Base-by-base conservation (phyloP, 441 rosid species). In the Daphne laureola region DNA sequence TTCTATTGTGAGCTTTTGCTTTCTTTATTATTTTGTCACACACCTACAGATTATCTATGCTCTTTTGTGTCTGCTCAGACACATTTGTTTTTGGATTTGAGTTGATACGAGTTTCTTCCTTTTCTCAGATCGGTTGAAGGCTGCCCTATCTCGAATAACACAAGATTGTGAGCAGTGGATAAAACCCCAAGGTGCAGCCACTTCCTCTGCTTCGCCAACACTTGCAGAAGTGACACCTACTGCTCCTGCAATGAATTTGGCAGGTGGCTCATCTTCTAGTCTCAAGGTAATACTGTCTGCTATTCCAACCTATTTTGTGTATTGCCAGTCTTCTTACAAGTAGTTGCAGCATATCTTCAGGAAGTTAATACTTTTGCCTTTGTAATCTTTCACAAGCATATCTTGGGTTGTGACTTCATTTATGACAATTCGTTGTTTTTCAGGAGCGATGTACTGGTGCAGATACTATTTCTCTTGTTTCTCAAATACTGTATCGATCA, bases 361-460 rank as follows among this genome's bases (percentile, higher is more conserved):
- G 38, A 31, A 31, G 38, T 31, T 31, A 31, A 31, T 31, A 31
- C 8, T 31, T 31, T 31, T 7, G 38, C 9, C 11, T 31, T 31
- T 9, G 38, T 31, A 31, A 31, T 31, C 38, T 31, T 31, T 31
- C 2, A 7, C 38, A 31, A 31, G 8, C 38, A 31, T 31, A 31
- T 31, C 7, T 2, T 31, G 38, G 38, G 38, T 31, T 2, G 4
- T 7, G 8, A 5, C 38, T 31, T 31, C 9, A 31, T 31, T 31
- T 31, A 31, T 31, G 11, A 31, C 1, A 31, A 31, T 7, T 31
- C 36, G 54, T 72, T 67, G 53, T 67, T 17, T 74, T 78, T 75
- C 90, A 94, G 99, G 99, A 94, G 76, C 82, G 97, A 73, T 94
- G 99, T 72, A 76, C 88, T 14, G 97, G 73, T 55, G 94, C 86